phyloP scores from a whole-genome alignment of 768 basidiomycete species.

The Boletales sp. region DNA sequence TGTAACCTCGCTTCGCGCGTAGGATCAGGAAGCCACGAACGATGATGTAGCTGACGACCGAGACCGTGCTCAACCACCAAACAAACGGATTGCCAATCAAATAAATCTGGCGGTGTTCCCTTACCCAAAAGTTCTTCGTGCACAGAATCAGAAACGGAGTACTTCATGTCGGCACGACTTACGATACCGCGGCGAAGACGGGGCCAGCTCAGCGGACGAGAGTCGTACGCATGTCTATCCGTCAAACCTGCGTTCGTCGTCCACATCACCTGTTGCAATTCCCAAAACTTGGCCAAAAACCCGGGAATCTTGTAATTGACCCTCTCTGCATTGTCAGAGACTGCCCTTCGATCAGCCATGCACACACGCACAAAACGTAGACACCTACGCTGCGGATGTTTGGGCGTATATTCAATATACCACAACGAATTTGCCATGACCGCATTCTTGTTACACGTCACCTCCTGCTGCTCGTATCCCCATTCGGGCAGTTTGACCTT shows the following conservation, averaged over 20 bases:
- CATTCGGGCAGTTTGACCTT: constrained; percentile 97
- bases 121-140: constrained; percentile 93
- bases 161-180: constrained; percentile 30
- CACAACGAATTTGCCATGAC: constrained; percentile 85
- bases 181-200: constrained; percentile 88
- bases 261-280: constrained; percentile 96
- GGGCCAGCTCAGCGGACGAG: constrained; percentile 93
- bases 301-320: constrained; percentile 91
- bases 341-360: constrained; percentile 36
- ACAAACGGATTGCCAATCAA: constrained; percentile 91
- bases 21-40: constrained; percentile 80
- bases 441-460: constrained; percentile 99
- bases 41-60: constrained; percentile 62
- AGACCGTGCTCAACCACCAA: constrained; percentile 82
- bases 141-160: constrained; percentile 2
- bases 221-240: constrained; percentile 92
- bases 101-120: constrained; percentile 94
- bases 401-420: constrained; percentile 81
- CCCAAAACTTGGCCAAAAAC: constrained; percentile 87
- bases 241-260: constrained; percentile 93
- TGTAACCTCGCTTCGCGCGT: constrained; percentile 84
- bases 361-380: neutral
- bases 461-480: constrained; percentile 98
- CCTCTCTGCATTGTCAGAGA: constrained; percentile 64
- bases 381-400: constrained; percentile 65